A percentile compares a stretch with the other conserved stretches of the same genome.
These are phyloP conservation scores for Basipetospora chlamydospora DNA, from an alignment of 2,329 filamentous ascomycete genomes.

Conservation along the genomic window DNA sequence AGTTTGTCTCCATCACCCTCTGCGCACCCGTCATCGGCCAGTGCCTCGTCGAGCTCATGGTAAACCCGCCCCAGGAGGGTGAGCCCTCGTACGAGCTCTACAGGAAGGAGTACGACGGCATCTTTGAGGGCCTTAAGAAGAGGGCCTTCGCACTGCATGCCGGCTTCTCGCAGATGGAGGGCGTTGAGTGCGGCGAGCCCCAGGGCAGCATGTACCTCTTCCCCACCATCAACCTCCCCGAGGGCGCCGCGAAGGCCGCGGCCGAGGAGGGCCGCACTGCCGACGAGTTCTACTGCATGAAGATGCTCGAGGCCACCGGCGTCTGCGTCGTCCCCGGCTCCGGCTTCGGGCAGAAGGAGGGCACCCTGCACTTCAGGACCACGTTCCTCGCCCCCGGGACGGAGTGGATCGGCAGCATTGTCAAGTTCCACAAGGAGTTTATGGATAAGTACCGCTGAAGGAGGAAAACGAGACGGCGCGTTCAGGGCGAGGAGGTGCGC, in stretches of 20 bases:
- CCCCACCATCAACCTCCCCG: conserved; percentile 73
- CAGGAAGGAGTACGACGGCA: conserved; percentile 68
- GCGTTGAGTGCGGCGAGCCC: conserved; percentile 76
- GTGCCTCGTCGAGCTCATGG: conserved; percentile 94
- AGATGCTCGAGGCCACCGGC: conserved; percentile 81
- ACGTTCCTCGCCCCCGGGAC: conserved; percentile 95
- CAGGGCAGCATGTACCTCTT: conserved; percentile 99
- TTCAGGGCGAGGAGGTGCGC: too few species aligned
- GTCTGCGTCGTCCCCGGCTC: conserved; percentile 87
- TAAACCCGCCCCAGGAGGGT: conserved; percentile 77
- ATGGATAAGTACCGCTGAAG: conserved; percentile 59
- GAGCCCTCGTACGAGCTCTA: conserved; percentile 77
- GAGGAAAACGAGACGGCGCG: neutral
- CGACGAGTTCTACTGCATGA: conserved; percentile 91
- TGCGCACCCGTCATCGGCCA: conserved; percentile 92
- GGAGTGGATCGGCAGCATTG: conserved; percentile 78
- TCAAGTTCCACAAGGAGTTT: conserved; percentile 83
- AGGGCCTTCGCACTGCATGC: conserved; percentile 77
- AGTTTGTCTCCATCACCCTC: conserved; percentile 93
- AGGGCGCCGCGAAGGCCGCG: conserved; percentile 65
- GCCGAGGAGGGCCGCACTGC: conserved; percentile 55
- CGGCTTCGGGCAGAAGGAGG: conserved; percentile 88
- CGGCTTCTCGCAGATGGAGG: conserved; percentile 90
- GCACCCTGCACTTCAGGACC: conserved; percentile 84
- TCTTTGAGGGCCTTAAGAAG: conserved; percentile 62